phyloP scores from a whole-genome alignment of 495 filamentous ascomycete species.

The Podospora tetraspora region DNA sequence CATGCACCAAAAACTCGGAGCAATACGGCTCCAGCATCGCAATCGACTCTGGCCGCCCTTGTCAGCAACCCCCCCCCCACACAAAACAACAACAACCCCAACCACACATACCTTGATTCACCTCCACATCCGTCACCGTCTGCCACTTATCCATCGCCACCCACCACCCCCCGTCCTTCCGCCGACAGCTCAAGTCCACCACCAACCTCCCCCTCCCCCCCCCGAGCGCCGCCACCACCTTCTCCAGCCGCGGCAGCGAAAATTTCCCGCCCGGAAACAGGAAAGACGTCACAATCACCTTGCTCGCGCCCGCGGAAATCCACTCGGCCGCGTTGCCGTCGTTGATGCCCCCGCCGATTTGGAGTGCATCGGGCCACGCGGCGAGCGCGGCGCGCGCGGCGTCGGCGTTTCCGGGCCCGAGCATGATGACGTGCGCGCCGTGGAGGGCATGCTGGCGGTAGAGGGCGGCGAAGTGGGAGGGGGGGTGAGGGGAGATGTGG shows the following conservation, averaged over 20 bases:
- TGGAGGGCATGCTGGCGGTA: slow-evolving; percentile 67
- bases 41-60: slow-evolving; percentile 59
- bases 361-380: slow-evolving; percentile 70
- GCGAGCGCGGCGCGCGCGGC: slow-evolving; percentile 70
- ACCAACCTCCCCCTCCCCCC: slow-evolving; percentile 77
- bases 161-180: slow-evolving; percentile 67
- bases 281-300: slow-evolving; percentile 79
- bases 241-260: slow-evolving; percentile 63
- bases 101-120: too few relatives aligned
- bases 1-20: slow-evolving; percentile 93
- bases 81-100: neutral
- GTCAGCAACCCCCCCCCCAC: neutral
- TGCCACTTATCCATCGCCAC: slow-evolving; percentile 99
- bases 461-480: slow-evolving; percentile 70
- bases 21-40: slow-evolving; percentile 77
- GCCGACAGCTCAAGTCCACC: slow-evolving; percentile 87
- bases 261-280: slow-evolving; percentile 83
- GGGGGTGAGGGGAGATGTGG: slow-evolving; percentile 75
- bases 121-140: slow-evolving; percentile 91
- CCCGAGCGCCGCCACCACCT: slow-evolving; percentile 63
- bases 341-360: slow-evolving; percentile 88
- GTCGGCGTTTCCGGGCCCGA: slow-evolving; percentile 78
- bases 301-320: slow-evolving; percentile 84
- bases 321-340: slow-evolving; percentile 77
- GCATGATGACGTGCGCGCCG: slow-evolving; percentile 92